These are phyloP conservation scores for Pugionium dolabratum DNA, from an alignment of 345 rosid genomes.

Conservation along the genomic window DNA sequence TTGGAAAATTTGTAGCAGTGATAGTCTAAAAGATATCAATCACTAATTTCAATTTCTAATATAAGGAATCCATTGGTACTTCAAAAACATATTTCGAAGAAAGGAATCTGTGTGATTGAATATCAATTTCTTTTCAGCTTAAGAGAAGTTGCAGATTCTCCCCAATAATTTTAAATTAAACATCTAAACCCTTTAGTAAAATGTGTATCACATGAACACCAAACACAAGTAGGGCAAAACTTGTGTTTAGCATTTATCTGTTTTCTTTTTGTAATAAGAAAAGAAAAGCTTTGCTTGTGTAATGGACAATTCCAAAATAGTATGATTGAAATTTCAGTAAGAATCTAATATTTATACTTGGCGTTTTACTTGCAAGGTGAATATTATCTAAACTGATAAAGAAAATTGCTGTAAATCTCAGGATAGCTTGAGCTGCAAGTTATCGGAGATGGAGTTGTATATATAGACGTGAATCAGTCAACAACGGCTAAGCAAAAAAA, in stretches of 20 bases:
- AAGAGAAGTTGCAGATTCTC: constrained; percentile 32
- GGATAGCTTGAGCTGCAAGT: constrained; percentile 17
- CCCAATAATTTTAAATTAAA: constrained; percentile 19
- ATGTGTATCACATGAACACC: constrained; percentile 13
- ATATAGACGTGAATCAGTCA: constrained; percentile 20
- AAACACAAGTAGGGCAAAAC: constrained; percentile 15
- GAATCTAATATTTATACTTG: constrained; percentile 27
- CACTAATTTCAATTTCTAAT: not conserved
- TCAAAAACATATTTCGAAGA: not conserved
- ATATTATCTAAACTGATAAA: not conserved
- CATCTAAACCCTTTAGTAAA: constrained; percentile 10
- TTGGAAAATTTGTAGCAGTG: not conserved
- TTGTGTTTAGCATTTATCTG: constrained; percentile 11
- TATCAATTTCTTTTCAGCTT: constrained; percentile 26
- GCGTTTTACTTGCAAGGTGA: constrained; percentile 19
- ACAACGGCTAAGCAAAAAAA: not conserved
- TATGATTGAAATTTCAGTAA: constrained; percentile 1
- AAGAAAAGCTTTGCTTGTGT: constrained; percentile 22
- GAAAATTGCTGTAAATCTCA: not conserved
- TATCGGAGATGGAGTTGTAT: constrained; percentile 14
- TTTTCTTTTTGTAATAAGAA: not conserved
- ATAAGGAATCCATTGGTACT: not conserved
- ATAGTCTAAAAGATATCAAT: not conserved
- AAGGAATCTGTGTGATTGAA: constrained; percentile 12
- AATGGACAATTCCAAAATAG: constrained; percentile 20